Evolutionary conservation across 345 rosid species (phyloP).

Genomic region (Pseudoturritis turrita): DNA sequence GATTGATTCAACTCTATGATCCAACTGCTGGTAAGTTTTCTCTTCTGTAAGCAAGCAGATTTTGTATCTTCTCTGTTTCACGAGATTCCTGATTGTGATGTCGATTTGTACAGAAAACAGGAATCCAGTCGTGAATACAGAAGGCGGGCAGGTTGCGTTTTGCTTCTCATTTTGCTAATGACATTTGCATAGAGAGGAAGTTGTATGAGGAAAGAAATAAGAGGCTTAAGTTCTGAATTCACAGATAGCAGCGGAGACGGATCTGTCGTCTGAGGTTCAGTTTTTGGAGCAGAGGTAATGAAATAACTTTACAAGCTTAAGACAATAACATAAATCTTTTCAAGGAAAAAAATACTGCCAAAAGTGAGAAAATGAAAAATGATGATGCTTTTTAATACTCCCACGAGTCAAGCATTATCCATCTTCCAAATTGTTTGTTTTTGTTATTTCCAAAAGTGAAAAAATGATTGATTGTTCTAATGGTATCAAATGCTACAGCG

Average conservation of each 20-base stretch:
- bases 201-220: not conserved
- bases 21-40: not conserved
- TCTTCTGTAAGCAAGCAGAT: not conserved
- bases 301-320: not conserved
- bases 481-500: slow-evolving; percentile 1
- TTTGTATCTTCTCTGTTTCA: not conserved
- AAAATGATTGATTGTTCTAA: too few species aligned
- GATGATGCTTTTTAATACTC: too few species aligned
- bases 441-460: too few species aligned
- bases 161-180: slow-evolving; percentile 1
- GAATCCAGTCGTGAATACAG: not conserved
- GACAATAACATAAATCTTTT: too few species aligned
- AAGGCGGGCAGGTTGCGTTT: slow-evolving; percentile 1
- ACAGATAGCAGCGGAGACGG: not conserved
- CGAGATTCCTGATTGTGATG: not conserved
- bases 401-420: too few species aligned
- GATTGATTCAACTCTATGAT: not conserved
- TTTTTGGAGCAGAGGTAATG: not conserved
- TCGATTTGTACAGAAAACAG: not conserved
- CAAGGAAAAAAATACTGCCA: not conserved
- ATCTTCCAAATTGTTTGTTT: too few species aligned
- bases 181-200: not conserved
- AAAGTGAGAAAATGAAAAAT: too few species aligned
- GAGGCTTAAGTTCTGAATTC: not conserved
- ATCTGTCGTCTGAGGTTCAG: not conserved